Evolutionary conservation across 2,329 filamentous ascomycete species (phyloP), one percentile per base, ranked within the genome.

Genomic region (Phialophora verrucosa): DNA sequence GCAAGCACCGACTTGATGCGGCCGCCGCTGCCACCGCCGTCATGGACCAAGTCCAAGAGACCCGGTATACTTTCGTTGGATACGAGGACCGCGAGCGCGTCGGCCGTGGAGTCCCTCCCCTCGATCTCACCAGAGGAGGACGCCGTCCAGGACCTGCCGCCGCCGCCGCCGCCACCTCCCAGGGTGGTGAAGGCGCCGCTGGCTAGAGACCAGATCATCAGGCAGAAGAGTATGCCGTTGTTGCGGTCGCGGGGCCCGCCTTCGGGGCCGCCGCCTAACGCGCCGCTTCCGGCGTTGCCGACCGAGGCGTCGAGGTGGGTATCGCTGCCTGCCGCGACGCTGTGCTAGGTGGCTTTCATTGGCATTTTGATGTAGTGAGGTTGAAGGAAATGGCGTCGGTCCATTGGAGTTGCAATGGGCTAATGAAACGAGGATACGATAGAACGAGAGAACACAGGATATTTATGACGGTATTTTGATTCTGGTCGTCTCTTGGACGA

Each of bases 221-320:
- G 53, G 14, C 69, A 64, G 51, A 69, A 69, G 60, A 71, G 67
- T 50, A 59, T 69, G 67, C 69, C 67, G 3, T 59, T 59, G n/a
- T 47, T 61, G 20, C 53, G 55, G 32, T 25, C 49, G 4, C 23
- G 57, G 14, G 47, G 60, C 49, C 68, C 65, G 42, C 68, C 63
- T 4, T 66, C 38, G 5, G 69, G 66, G 23, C 69, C 69, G 20
- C 69, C 69, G 38, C 69, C 69, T 10, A 64, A 14, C 20, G 62
- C 56, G 2, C 69, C 69, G 25, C 51, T 71, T n/a, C 69, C 67
- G 8, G 67, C 67, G 4, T 29, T 71, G 53, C 69, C 69, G 2
- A 29, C 47, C 12, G 57, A 47, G 42, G 62, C 59, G 10, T 62
- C 31, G 31, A 32, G 20, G 11, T n/a, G 59, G 31, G 12, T 53